Evolutionary conservation across 805 yeast genomes (phyloP).

Genomic region (Yarrowia porcina): DNA sequence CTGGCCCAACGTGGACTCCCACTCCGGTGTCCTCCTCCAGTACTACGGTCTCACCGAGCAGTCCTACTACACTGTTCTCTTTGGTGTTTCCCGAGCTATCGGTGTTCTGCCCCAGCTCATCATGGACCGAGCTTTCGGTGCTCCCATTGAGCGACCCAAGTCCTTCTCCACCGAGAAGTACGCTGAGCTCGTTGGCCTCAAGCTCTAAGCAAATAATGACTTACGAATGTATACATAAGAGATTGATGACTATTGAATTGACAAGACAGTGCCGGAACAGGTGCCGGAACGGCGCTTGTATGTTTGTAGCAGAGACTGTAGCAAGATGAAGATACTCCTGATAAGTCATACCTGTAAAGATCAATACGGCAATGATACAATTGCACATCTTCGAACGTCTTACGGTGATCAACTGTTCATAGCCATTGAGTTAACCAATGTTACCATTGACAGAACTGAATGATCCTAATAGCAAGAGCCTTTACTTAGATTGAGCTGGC

Average conservation of each 20-base stretch:
- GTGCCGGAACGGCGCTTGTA: no score
- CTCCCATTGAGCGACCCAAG: slow-evolving; percentile 82
- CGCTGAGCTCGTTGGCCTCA: slow-evolving; percentile 32
- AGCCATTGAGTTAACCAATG: no score
- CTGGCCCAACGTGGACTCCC: slow-evolving; percentile 79
- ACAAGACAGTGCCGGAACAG: no score
- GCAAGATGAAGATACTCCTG: no score
- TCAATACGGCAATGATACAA: no score
- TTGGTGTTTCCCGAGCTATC: slow-evolving; percentile 77
- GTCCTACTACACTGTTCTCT: slow-evolving; percentile 73
- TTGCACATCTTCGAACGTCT: no score
- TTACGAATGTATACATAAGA: slow-evolving; percentile 22
- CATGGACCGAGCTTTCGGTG: slow-evolving; percentile 71
- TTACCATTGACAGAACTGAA: no score
- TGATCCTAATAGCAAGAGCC: no score
- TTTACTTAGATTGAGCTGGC: no score
- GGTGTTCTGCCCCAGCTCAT: slow-evolving; percentile 78
- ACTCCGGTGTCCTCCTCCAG: slow-evolving; percentile 73
- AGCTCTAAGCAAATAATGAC: slow-evolving; percentile 26
- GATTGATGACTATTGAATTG: slow-evolving; percentile 24
- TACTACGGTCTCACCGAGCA: slow-evolving; percentile 76
- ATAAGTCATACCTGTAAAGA: no score
- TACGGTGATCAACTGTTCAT: no score
- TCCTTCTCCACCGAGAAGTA: slow-evolving; percentile 46
- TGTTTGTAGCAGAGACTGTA: no score